phyloP scores from a whole-genome alignment of 2,329 filamentous ascomycete genomes.

The Trichoderma atrobrunneum region DNA sequence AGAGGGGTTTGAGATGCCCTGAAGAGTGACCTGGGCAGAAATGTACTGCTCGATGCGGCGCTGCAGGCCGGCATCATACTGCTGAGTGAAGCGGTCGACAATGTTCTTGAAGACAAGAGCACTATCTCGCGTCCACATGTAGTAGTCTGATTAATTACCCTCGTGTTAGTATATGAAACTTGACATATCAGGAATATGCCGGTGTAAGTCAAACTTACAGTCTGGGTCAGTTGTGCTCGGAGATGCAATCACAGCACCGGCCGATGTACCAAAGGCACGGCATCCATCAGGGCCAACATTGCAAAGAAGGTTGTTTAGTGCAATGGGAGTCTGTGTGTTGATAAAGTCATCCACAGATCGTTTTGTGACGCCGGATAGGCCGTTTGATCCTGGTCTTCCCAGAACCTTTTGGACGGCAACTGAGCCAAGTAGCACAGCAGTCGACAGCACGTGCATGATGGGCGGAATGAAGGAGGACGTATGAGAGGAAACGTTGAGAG shows the following conservation, averaged over 20 bases:
- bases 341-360: conserved; percentile 54
- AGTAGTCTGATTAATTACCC: conserved; percentile 59
- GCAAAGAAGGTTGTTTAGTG: conserved; percentile 51
- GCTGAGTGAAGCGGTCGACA: conserved; percentile 61
- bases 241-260: conserved; percentile 56
- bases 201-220: conserved; percentile 43
- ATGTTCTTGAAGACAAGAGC: conserved; percentile 68
- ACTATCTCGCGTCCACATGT: conserved; percentile 75
- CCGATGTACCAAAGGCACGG: conserved; percentile 43
- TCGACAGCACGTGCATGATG: conserved; percentile 51
- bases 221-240: conserved; percentile 53
- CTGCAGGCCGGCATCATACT: conserved; percentile 58
- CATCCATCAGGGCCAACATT: conserved; percentile 59
- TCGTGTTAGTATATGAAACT: not conserved
- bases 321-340: conserved; percentile 49
- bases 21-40: conserved; percentile 62
- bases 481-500: conserved; percentile 29
- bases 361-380: conserved; percentile 36
- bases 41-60: conserved; percentile 66
- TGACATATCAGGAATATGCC: not conserved
- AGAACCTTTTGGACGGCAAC: conserved; percentile 51
- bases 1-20: conserved; percentile 67
- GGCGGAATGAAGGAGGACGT: conserved; percentile 31
- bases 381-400: conserved; percentile 40
- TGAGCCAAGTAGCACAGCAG: conserved; percentile 50